Base-by-base conservation (phyloP, 345 rosid species). In the Murraya koenigii region DNA sequence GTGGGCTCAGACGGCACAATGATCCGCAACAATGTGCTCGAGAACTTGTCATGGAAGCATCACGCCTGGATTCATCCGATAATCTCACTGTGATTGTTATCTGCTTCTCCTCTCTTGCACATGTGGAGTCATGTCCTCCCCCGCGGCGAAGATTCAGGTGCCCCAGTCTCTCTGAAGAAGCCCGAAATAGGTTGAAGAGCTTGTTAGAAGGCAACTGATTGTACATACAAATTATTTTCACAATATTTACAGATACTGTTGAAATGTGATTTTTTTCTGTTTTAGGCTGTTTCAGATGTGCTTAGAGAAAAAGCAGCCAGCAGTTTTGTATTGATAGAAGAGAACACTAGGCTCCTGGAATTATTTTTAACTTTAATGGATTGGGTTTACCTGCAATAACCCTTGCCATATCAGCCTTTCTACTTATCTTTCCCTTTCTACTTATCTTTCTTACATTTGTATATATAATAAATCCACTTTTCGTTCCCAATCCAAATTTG, bases 191-290 rank as follows among this genome's bases (percentile, higher is more conserved):
- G 82, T 74, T 91, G 84, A 85, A 81, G 81, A 86, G 83, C 85
- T 78, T 82, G 71, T 39, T 91, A 19, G 92, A 80, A 85, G 90
- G 91, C 85, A 88, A 89, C 80, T 91, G 92, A 91, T 66, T 85
- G 81, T 81, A 47, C 68, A 80, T 54, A 36, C 28, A 52, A 32
- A 56, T 74, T 61, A 22, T 77, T 33, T 81, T 74, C 17, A 28
- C 63, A 17, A 73, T 41, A 71, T 77, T 81, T 39, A 55, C 74
- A 22, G 72, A 67, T 62, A 69, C 14, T 78, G 44, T 49, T 58
- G 62, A 60, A 66, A 60, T 74, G 30, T 65, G 69, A 49, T 70
- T 75, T 65, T 59, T 17, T n/a, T 78, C 87, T 85, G 82, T 77
- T 80, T 80, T 63, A 73, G 85, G 90, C 89, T 78, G 88, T 74